These are phyloP conservation scores for Clavaria fumosa DNA, from an alignment of 768 basidiomycete species.

Conservation along the genomic window DNA sequence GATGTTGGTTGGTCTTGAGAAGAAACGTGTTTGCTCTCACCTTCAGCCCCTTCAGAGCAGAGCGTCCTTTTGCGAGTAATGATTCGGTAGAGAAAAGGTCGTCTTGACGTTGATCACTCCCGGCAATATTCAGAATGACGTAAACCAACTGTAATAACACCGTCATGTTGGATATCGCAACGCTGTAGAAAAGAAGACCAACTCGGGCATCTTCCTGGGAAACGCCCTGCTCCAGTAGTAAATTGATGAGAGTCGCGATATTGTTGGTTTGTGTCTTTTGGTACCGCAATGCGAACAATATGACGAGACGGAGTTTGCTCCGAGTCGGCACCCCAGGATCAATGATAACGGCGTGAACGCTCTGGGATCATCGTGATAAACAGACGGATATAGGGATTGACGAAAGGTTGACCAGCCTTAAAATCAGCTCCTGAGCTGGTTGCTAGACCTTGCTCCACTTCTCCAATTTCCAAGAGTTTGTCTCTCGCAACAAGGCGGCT, in stretches of 20 bases:
- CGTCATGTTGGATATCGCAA: conserved; percentile 8
- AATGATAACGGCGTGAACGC: conserved; percentile 64
- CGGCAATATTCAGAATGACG: conserved; percentile 81
- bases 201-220: conserved; percentile 64
- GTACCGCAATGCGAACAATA: conserved; percentile 86
- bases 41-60: conserved; percentile 90
- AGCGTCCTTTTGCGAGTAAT: conserved; percentile 83
- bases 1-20: too few species aligned
- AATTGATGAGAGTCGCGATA: conserved; percentile 63
- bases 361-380: conserved; percentile 27
- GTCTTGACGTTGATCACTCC: conserved; percentile 92
- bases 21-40: too few species aligned
- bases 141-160: conserved; percentile 60
- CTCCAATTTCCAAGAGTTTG: conserved; percentile 77
- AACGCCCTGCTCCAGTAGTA: conserved; percentile 63
- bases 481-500: conserved; percentile 79
- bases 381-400: neutral
- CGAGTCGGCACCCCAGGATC: conserved; percentile 51
- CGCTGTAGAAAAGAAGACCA: conserved; percentile 11
- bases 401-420: conserved; percentile 34
- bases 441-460: conserved; percentile 92
- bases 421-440: conserved; percentile 84
- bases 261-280: conserved; percentile 79
- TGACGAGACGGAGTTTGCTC: conserved; percentile 82
- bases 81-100: conserved; percentile 95